phyloP scores from a whole-genome alignment of 345 rosid species.

The Arabis hirsuta region DNA sequence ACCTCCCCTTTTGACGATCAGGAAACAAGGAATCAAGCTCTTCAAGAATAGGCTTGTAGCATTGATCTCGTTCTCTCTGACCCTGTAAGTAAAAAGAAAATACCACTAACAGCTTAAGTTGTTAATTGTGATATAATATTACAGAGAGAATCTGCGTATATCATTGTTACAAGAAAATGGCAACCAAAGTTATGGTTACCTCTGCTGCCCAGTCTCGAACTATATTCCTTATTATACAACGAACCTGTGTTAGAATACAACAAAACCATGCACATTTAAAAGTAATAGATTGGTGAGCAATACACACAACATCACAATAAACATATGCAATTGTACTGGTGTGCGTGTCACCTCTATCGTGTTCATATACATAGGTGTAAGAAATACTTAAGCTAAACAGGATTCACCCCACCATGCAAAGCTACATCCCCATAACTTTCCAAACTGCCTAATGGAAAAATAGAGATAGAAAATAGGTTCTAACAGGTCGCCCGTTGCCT shows the following conservation, averaged over 20 bases:
- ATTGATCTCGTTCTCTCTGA: constrained; percentile 81
- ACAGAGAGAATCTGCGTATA: background rate
- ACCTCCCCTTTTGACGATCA: constrained; percentile 71
- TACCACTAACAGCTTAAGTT: constrained; percentile 9
- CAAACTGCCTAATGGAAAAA: constrained; percentile 17
- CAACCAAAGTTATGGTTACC: constrained; percentile 50
- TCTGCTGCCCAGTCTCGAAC: constrained; percentile 99
- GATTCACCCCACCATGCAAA: constrained; percentile 16
- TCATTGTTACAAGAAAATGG: constrained; percentile 7
- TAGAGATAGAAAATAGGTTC: constrained; percentile 1
- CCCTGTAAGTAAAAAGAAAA: constrained; percentile 55
- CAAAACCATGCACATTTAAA: constrained; percentile 20
- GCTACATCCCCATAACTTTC: background rate
- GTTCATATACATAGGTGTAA: constrained; percentile 13
- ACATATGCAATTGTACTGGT: background rate
- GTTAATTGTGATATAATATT: constrained; percentile 3
- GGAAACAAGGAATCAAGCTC: constrained; percentile 88
- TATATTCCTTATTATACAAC: constrained; percentile 92
- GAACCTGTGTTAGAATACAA: constrained; percentile 67
- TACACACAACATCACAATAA: constrained; percentile 24
- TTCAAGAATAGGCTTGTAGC: constrained; percentile 91
- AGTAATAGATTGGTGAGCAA: constrained; percentile 2
- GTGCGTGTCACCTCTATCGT: constrained; percentile 16
- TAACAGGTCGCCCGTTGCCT: constrained; percentile 11
- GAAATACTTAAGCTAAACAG: constrained; percentile 6